Percentiles rank a stretch among this genome's conserved stretches.
Evolutionary conservation across 768 basidiomycete species (phyloP).

Genomic region (Mycena leptocephala): DNA sequence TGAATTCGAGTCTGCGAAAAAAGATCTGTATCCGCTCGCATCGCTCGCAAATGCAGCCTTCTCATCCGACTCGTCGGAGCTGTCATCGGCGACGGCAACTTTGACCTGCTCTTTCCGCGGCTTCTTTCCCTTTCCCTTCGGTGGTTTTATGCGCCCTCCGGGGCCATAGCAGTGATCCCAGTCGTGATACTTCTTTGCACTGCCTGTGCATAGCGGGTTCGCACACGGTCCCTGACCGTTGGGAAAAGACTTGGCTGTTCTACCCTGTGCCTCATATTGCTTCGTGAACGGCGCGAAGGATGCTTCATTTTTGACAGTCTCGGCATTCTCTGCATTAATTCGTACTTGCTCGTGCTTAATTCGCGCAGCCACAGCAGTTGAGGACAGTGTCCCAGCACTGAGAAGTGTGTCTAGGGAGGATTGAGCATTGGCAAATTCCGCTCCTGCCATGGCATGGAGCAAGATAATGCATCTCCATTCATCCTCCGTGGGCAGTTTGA

Average conservation of each 20-base stretch:
- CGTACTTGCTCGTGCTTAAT: conserved; percentile 18
- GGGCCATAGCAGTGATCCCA: conserved; percentile 17
- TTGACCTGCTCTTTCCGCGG: background rate
- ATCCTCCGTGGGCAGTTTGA: conserved; percentile 6
- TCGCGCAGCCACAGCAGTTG: background rate
- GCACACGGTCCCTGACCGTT: conserved; percentile 7
- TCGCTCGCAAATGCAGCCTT: background rate
- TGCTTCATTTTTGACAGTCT: background rate
- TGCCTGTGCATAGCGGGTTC: conserved; percentile 13
- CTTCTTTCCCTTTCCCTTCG: background rate
- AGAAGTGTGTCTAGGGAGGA: conserved; percentile 3
- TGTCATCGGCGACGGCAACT: background rate
- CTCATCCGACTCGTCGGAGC: background rate
- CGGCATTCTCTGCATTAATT: conserved; percentile 1
- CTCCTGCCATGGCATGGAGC: conserved; percentile 1
- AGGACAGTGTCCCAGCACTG: conserved; percentile 1
- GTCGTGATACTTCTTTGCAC: conserved; percentile 11
- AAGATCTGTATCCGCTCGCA: background rate
- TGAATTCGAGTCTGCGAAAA: background rate
- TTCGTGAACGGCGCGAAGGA: background rate
- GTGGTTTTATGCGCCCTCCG: background rate
- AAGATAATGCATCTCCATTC: background rate
- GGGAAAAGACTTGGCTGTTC: background rate
- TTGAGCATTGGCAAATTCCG: background rate
- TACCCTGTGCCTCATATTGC: background rate